phyloP scores from a whole-genome alignment of 1,284 basidiomycete species.

The Cryptococcus amylolentus region DNA sequence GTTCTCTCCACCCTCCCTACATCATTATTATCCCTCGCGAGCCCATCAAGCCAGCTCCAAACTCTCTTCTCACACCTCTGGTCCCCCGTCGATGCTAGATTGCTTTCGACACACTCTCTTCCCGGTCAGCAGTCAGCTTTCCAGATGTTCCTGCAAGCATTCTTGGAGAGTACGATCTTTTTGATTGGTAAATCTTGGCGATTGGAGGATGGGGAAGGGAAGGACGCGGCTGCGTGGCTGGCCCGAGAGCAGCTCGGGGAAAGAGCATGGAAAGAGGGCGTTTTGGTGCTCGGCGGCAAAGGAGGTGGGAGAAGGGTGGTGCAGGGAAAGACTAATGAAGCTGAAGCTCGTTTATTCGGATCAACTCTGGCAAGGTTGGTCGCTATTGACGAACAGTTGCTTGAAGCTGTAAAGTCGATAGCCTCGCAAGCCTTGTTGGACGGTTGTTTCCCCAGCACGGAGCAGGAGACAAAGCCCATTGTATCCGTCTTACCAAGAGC shows the following conservation, averaged over 20 bases:
- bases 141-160: conserved; percentile 38
- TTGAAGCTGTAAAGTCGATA: conserved; percentile 65
- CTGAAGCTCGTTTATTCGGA: conserved; percentile 34
- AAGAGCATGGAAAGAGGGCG: conserved; percentile 40
- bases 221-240: conserved; percentile 29
- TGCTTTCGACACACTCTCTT: conserved; percentile 41
- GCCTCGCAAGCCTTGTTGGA: conserved; percentile 65
- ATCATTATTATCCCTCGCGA: conserved; percentile 29
- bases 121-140: conserved; percentile 38
- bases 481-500: conserved; percentile 7
- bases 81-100: conserved; percentile 42
- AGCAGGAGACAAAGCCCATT: neutral
- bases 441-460: conserved; percentile 13
- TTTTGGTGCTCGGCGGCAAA: conserved; percentile 36
- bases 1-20: conserved; percentile 41
- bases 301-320: conserved; percentile 24
- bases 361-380: conserved; percentile 21
- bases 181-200: conserved; percentile 29
- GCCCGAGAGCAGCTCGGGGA: conserved; percentile 33
- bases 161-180: conserved; percentile 30
- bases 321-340: conserved; percentile 16
- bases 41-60: conserved; percentile 22
- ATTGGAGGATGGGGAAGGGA: conserved; percentile 13
- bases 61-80: conserved; percentile 44
- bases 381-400: conserved; percentile 60